Evolutionary conservation across 306 rosid genomes (phyloP).

Genomic region (Abrus precatorius): DNA sequence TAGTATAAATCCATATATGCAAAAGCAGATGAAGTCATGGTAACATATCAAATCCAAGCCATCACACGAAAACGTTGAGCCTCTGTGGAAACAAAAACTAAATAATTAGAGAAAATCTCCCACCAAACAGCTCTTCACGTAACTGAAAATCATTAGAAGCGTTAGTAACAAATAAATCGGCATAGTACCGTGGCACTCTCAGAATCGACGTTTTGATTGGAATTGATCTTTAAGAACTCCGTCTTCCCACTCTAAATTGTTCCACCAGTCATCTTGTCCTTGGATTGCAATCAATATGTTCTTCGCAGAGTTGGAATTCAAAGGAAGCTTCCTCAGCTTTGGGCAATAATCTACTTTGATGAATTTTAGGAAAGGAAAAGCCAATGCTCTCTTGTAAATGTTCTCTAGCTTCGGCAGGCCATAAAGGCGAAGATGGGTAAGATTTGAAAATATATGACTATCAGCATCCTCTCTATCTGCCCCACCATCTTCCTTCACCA

Average conservation of each 20-base stretch:
- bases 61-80: too few species aligned
- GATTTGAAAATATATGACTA: conserved; percentile 15
- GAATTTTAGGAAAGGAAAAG: conserved; percentile 11
- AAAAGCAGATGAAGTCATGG: too few species aligned
- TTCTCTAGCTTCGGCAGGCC: not conserved
- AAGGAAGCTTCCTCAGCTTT: conserved; percentile 35
- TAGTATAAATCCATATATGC: too few species aligned
- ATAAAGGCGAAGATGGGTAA: fast-evolving
- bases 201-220: not conserved
- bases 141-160: too few species aligned
- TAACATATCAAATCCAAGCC: too few species aligned
- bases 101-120: too few species aligned
- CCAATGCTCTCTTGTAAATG: conserved; percentile 14
- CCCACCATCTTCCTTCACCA: conserved; percentile 12
- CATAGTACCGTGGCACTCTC: too few species aligned
- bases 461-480: not conserved
- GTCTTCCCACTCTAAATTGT: conserved; percentile 35
- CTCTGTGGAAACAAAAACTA: too few species aligned
- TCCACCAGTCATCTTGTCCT: not conserved
- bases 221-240: not conserved
- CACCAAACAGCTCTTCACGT: too few species aligned
- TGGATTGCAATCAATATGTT: not conserved
- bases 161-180: too few species aligned
- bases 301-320: conserved; percentile 27
- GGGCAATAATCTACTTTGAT: fast-evolving